A percentile compares a stretch with the other conserved stretches of the same genome.
These are phyloP conservation scores for Pichia sp. DNA, from an alignment of 1,139 yeast species.

Conservation along the genomic window DNA sequence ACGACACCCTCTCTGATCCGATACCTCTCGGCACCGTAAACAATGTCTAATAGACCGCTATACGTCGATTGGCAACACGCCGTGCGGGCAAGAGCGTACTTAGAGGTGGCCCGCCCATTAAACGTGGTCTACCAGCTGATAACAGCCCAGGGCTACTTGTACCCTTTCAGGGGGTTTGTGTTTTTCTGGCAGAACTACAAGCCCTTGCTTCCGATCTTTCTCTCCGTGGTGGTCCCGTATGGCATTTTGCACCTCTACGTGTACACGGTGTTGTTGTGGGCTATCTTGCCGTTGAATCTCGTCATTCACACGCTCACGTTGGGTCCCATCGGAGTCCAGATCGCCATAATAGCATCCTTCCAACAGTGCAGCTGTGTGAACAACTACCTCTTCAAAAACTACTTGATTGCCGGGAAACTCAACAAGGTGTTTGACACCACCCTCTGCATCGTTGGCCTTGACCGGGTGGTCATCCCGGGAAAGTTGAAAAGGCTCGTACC, in stretches of 20 bases:
- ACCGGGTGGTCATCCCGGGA: slow-evolving; percentile 29
- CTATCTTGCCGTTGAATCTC: slow-evolving; percentile 25
- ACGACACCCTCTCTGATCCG: not conserved
- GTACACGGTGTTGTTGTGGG: slow-evolving; percentile 18
- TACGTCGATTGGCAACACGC: slow-evolving; percentile 19
- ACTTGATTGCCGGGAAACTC: slow-evolving; percentile 25
- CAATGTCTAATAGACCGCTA: not conserved
- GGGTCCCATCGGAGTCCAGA: slow-evolving; percentile 28
- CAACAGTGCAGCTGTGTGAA: slow-evolving; percentile 26
- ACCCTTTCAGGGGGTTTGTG: slow-evolving; percentile 25
- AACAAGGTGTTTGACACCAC: slow-evolving; percentile 27
- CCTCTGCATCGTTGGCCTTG: slow-evolving; percentile 26
- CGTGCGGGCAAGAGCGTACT: slow-evolving; percentile 17
- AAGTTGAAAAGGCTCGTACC: slow-evolving; percentile 29
- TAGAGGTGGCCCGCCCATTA: slow-evolving; percentile 24
- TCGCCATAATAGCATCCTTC: slow-evolving; percentile 22
- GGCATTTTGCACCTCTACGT: slow-evolving; percentile 20
- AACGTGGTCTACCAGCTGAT: slow-evolving; percentile 17
- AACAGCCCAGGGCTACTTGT: slow-evolving; percentile 18
- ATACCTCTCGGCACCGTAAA: not conserved
- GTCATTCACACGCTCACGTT: slow-evolving; percentile 19
- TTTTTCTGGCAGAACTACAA: slow-evolving; percentile 23
- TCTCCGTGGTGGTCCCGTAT: slow-evolving; percentile 24
- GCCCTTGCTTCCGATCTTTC: slow-evolving; percentile 24
- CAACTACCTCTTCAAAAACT: slow-evolving; percentile 22